Conservation (phyloP, 1,284 basidiomycete genomes). For the Cryptococcus sp. region DNA sequence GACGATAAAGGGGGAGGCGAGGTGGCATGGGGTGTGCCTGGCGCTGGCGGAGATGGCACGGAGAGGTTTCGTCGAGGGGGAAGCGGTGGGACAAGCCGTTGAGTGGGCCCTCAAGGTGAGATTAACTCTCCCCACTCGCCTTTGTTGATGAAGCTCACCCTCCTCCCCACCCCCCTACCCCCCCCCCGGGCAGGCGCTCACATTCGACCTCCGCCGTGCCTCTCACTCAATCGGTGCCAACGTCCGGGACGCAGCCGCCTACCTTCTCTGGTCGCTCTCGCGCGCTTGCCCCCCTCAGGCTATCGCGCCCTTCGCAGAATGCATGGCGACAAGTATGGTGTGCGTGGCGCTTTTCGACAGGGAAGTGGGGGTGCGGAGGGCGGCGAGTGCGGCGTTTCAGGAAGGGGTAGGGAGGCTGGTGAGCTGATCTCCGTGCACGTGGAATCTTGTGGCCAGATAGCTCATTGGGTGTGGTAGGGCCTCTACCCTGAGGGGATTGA, state of each 20-base stretch:
- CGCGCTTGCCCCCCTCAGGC: conserved; percentile 63
- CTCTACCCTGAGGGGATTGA: conserved; percentile 92
- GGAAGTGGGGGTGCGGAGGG: conserved; percentile 91
- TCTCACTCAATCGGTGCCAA: conserved; percentile 89
- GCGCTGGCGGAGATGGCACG: conserved; percentile 89
- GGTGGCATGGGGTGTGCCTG: conserved; percentile 94
- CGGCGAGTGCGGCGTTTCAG: conserved; percentile 96
- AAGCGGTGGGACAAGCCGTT: conserved; percentile 62
- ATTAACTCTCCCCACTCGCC: conserved; percentile 1
- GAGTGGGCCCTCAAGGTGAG: conserved; percentile 74
- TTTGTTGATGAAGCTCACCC: background rate
- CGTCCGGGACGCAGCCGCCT: conserved; percentile 91
- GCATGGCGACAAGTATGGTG: conserved; percentile 68
- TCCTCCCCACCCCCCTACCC: background rate
- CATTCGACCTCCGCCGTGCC: conserved; percentile 88
- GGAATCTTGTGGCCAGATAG: background rate
- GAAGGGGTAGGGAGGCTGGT: conserved; percentile 94
- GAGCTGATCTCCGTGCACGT: conserved; percentile 39
- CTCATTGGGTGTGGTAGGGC: conserved; percentile 55
- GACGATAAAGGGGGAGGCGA: conserved; percentile 74
- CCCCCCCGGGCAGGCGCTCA: conserved; percentile 70
- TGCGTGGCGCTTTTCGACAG: conserved; percentile 83
- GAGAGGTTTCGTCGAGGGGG: conserved; percentile 64
- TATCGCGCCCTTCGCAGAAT: conserved; percentile 62
- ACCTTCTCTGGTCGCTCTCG: conserved; percentile 92